Evolutionary conservation across 1,284 basidiomycete genomes (phyloP), one percentile per base, ranked within the genome.

Genomic region (Psilocybe mexicana): DNA sequence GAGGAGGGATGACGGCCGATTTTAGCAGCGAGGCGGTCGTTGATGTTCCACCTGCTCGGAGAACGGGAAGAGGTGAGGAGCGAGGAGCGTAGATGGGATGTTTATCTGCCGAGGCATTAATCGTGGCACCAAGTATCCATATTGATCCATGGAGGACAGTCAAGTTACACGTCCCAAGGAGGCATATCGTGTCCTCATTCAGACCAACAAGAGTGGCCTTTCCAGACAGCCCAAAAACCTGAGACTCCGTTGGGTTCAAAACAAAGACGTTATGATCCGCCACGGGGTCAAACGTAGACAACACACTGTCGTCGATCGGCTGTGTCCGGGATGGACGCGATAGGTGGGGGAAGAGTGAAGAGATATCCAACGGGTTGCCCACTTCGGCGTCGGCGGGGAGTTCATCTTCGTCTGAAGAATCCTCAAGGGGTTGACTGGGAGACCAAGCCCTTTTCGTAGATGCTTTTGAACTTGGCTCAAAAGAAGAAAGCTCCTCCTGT

Each of bases 71-170:
- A 0, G 90, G 87, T 6, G 87, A 81, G 0, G 83, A 90, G 10
- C 81, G 78, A 0, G 88, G 87, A 1, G 88, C 86, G 65, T 83
- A 92, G 24, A 91, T 74, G 24, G 69, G 69, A 59, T 89, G 76
- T 3, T 64, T 59, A 1, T 57, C 66, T 3, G 64, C 47, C 0
- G 83, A 83, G 1, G 83, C 67, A 0, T 59, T 46, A 6, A 91
- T 67, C 0, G 69, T 72, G 6, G 78, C 72, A 1, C 87, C 88
- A 11, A 75, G 72, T 0, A 91, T 43, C 2, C 75, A 72, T 43
- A 91, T 63, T 10, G 76, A 72, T 1, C 89, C 89, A 52, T 73
- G 77, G 3, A 90, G 67, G 30, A 92, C 75, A 1, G 74, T 74
- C 7, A 92, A 59, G 1, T 66, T 67, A 66, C 83, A 88, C 2